Conservation (phyloP, 164 flowering plant species). For the Stephania japonica region DNA sequence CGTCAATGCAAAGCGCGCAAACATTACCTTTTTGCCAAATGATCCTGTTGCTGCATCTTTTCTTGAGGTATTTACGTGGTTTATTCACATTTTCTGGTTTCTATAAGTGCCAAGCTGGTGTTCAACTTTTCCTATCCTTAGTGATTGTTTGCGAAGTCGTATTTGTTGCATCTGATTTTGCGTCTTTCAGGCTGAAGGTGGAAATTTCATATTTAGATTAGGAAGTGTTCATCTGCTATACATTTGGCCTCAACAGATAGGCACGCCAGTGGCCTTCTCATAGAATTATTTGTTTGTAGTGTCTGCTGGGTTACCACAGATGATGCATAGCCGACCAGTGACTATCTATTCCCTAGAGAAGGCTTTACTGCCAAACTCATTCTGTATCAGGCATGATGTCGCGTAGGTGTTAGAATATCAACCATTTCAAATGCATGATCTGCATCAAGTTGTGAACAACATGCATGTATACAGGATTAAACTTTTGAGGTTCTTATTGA, state of each 20-base stretch:
- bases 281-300: too few relatives aligned
- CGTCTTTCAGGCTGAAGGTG: background rate
- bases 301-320: too few relatives aligned
- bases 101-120: background rate
- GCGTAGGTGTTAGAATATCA: background rate
- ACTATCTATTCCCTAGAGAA: too few relatives aligned
- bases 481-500: background rate
- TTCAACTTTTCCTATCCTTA: too few relatives aligned
- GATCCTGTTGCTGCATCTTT: constrained; percentile 61
- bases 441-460: background rate
- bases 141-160: too few relatives aligned
- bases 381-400: too few relatives aligned
- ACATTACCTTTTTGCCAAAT: constrained; percentile 64
- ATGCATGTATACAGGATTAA: background rate
- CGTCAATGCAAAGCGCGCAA: constrained; percentile 51
- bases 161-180: too few relatives aligned
- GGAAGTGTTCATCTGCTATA: too few relatives aligned
- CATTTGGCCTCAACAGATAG: too few relatives aligned
- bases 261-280: too few relatives aligned
- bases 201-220: background rate
- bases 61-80: constrained; percentile 61
- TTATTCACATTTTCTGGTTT: background rate
- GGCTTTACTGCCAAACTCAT: too few relatives aligned
- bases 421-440: background rate
- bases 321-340: too few relatives aligned